Evolutionary conservation across 2,329 filamentous ascomycete genomes (phyloP).

Genomic region (Simplicillium aogashimaense): DNA sequence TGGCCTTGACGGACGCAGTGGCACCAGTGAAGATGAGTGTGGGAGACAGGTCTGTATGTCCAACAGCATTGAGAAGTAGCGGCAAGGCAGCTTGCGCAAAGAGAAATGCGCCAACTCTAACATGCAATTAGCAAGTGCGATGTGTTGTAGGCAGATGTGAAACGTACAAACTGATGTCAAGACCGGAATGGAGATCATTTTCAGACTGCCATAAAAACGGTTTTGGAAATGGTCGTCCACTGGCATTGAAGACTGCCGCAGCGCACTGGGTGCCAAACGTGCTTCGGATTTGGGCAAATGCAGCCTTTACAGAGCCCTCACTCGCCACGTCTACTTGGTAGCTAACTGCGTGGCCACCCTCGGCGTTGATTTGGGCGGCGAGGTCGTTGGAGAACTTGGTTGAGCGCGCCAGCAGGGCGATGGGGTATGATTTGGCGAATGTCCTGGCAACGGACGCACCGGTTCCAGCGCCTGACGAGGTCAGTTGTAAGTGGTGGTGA

Average conservation of each 20-base stretch:
- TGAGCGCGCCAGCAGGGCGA: slow-evolving; percentile 4
- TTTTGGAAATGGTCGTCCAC: slow-evolving; percentile 6
- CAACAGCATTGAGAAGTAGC: slow-evolving; percentile 1
- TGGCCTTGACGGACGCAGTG: slow-evolving; percentile 6
- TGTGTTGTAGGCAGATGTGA: not conserved
- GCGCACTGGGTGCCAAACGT: slow-evolving; percentile 2
- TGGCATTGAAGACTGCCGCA: slow-evolving; percentile 6
- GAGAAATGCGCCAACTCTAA: slow-evolving; percentile 3
- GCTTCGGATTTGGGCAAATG: slow-evolving; percentile 1
- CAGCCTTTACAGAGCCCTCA: not conserved
- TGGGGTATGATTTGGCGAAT: slow-evolving; percentile 5
- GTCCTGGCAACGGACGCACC: slow-evolving; percentile 3
- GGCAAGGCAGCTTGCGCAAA: slow-evolving; percentile 4
- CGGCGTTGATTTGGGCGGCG: slow-evolving; percentile 4
- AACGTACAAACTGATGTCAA: slow-evolving; percentile 2
- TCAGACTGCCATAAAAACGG: slow-evolving; percentile 6
- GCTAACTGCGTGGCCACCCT: slow-evolving; percentile 3
- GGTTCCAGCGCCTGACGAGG: slow-evolving; percentile 3
- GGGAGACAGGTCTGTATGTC: not conserved
- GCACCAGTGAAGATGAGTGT: slow-evolving; percentile 5
- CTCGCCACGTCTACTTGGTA: slow-evolving; percentile 3
- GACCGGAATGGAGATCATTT: not conserved
- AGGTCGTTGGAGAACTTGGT: not conserved
- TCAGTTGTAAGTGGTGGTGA: not conserved
- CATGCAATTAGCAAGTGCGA: not conserved